These are phyloP conservation scores for Komagataea norvegica DNA, from an alignment of 1,139 yeast genomes.

Conservation along the genomic window DNA sequence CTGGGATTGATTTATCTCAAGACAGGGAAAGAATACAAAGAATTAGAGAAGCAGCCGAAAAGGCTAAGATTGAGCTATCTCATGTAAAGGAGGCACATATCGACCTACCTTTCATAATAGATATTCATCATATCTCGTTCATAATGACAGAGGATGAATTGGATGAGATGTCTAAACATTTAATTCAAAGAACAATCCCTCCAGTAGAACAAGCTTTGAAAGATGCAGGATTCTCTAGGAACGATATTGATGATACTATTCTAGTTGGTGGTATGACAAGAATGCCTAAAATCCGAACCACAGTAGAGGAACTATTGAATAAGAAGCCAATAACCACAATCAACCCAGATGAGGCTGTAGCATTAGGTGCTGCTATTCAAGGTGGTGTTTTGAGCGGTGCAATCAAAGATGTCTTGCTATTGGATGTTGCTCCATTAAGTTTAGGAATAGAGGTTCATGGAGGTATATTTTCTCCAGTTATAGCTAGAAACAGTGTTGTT, in stretches of 20 bases:
- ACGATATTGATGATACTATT: constrained; percentile 66
- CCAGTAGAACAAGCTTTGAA: constrained; percentile 65
- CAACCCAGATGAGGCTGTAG: constrained; percentile 84
- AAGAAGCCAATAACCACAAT: constrained; percentile 60
- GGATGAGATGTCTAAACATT: constrained; percentile 55
- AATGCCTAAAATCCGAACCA: constrained; percentile 67
- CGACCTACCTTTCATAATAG: constrained; percentile 56
- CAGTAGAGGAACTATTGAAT: constrained; percentile 53
- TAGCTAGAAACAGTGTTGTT: constrained; percentile 70
- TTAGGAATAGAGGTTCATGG: constrained; percentile 81
- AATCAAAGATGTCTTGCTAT: constrained; percentile 52
- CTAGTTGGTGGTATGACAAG: constrained; percentile 84
- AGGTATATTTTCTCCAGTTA: constrained; percentile 72
- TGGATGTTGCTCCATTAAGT: constrained; percentile 77
- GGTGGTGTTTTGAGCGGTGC: constrained; percentile 76
- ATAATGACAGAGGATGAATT: constrained; percentile 57
- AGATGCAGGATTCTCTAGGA: constrained; percentile 61
- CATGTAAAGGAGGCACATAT: constrained; percentile 53
- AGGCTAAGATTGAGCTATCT: constrained; percentile 64
- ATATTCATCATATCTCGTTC: constrained; percentile 45
- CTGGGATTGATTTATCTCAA: constrained; percentile 41
- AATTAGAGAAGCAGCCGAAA: constrained; percentile 68
- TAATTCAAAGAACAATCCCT: constrained; percentile 57
- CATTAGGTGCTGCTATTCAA: constrained; percentile 80
- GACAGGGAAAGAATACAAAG: constrained; percentile 56